Percentiles rank a stretch among this genome's conserved stretches.
These are phyloP conservation scores for Dothidotthia symphoricarpi DNA, from an alignment of 2,329 filamentous ascomycete species.

Conservation along the genomic window DNA sequence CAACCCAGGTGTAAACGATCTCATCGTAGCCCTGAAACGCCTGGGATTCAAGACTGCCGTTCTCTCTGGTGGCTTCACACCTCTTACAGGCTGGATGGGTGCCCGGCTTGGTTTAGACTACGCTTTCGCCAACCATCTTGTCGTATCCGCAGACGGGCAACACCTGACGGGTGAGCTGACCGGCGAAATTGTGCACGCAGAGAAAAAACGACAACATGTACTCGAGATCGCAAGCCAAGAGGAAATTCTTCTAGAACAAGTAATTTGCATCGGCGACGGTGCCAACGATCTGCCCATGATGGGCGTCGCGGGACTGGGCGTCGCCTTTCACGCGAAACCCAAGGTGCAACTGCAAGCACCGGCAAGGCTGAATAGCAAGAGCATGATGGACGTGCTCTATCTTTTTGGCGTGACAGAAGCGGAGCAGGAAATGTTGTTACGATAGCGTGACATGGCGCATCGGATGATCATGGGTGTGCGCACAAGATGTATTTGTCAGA, in stretches of 20 bases:
- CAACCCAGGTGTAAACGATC: constrained; percentile 73
- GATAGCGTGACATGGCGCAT: constrained; percentile 15
- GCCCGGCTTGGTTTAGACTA: constrained; percentile 79
- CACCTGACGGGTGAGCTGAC: constrained; percentile 70
- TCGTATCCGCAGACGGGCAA: constrained; percentile 54
- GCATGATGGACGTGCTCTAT: constrained; percentile 69
- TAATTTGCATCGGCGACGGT: constrained; percentile 75
- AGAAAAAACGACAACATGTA: constrained; percentile 71
- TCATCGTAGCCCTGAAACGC: constrained; percentile 71
- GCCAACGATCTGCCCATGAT: constrained; percentile 84
- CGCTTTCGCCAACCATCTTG: constrained; percentile 82
- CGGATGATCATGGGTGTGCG: background rate
- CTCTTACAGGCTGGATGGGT: constrained; percentile 83
- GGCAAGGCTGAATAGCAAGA: constrained; percentile 68
- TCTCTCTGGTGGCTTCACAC: constrained; percentile 86
- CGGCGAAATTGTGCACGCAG: constrained; percentile 71
- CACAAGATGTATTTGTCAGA: too few relatives aligned
- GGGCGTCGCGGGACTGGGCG: constrained; percentile 69
- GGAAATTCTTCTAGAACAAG: constrained; percentile 62
- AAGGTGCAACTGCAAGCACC: constrained; percentile 75
- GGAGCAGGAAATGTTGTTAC: constrained; percentile 56
- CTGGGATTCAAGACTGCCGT: constrained; percentile 87
- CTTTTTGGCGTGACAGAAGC: constrained; percentile 69
- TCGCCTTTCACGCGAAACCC: constrained; percentile 83
- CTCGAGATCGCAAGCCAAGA: constrained; percentile 69